Evolutionary conservation across 345 rosid species (phyloP).

Genomic region (Draba incana): DNA sequence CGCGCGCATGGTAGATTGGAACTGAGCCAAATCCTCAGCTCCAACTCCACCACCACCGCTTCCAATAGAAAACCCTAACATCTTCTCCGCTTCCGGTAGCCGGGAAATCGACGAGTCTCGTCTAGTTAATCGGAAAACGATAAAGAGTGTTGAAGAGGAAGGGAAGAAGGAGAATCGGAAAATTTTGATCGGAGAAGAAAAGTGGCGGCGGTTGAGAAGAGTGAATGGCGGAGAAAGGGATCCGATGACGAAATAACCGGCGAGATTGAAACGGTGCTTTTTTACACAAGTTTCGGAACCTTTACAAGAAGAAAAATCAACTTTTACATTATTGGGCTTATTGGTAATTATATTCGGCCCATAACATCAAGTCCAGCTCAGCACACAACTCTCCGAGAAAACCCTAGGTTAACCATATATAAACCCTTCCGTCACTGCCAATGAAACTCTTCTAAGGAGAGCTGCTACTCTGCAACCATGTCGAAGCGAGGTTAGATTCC

Average conservation of each 20-base stretch:
- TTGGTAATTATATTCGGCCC: not conserved
- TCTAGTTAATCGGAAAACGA: conserved; percentile 5
- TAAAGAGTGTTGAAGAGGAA: not conserved
- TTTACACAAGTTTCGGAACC: too few species aligned
- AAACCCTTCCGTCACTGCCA: conserved; percentile 26
- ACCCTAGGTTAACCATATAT: conserved; percentile 36
- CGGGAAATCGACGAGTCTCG: conserved; percentile 27
- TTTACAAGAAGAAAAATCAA: not conserved
- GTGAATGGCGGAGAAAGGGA: conserved; percentile 41
- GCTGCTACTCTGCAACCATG: conserved; percentile 43
- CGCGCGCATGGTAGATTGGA: conserved; percentile 88
- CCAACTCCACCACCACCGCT: conserved; percentile 42
- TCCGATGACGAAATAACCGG: conserved; percentile 40
- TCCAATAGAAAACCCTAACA: conserved; percentile 58
- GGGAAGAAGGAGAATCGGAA: not conserved
- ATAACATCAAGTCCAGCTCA: not conserved
- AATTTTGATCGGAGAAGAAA: conserved; percentile 21
- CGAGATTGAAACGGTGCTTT: conserved; percentile 27
- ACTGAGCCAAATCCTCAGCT: conserved; percentile 60
- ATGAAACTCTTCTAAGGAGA: conserved; percentile 21
- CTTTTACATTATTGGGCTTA: conserved; percentile 14
- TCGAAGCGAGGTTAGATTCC: conserved; percentile 47
- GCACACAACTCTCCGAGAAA: not conserved
- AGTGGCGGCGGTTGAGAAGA: conserved; percentile 37
- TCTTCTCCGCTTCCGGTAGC: conserved; percentile 33